Evolutionary conservation across 129 eudicot genomes (phyloP).

Genomic region (Flaveria ramosissima): DNA sequence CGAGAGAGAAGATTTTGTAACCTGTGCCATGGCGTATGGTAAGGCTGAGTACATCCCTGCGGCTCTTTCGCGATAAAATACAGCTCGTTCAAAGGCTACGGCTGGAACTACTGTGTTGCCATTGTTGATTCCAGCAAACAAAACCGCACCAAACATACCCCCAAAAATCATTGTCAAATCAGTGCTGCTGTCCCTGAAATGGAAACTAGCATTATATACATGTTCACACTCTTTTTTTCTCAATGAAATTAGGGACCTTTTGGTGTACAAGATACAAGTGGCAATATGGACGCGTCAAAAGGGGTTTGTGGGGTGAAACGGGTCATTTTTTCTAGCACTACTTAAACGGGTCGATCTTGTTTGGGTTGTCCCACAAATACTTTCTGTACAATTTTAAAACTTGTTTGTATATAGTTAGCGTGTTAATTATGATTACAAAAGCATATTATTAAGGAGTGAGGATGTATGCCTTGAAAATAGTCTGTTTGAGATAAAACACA

Average conservation of each 20-base stretch:
- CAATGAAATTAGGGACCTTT: background rate
- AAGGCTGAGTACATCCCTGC: constrained; percentile 92
- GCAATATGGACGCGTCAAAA: background rate
- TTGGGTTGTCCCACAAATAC: background rate
- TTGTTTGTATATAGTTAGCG: background rate
- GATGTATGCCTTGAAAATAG: background rate
- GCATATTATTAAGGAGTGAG: background rate
- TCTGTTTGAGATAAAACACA: background rate
- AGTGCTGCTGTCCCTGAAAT: constrained; percentile 39
- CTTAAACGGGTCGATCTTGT: background rate
- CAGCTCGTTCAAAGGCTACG: constrained; percentile 50
- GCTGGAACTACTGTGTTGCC: constrained; percentile 35
- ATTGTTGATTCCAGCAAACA: constrained; percentile 48
- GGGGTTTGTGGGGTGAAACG: constrained; percentile 4
- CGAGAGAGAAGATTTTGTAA: constrained; percentile 13
- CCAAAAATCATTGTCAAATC: constrained; percentile 38
- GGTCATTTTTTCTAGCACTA: background rate
- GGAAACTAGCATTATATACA: constrained; percentile 4
- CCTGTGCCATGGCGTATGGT: constrained; percentile 96
- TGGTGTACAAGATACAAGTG: background rate
- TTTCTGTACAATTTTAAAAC: background rate
- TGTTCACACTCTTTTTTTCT: background rate
- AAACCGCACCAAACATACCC: constrained; percentile 28
- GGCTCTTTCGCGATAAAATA: constrained; percentile 82
- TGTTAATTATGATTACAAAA: background rate